Base-by-base conservation (phyloP, 352 stramenopile species). In the Thalassiosira mediterranea region DNA sequence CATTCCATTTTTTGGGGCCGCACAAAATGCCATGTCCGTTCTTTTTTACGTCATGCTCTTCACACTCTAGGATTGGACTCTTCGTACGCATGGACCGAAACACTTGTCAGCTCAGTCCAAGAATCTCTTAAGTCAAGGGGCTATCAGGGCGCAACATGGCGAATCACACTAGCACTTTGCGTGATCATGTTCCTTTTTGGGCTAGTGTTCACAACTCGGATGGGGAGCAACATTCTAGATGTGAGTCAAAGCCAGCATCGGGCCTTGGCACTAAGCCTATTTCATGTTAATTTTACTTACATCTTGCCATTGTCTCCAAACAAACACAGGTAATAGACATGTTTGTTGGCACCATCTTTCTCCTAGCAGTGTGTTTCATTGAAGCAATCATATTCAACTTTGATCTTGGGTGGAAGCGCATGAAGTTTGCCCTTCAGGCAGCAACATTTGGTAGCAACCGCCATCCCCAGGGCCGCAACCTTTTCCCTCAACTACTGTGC, bases 31-130 rank as follows among this genome's bases (percentile, higher is more conserved):
- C 29, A 62, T 62, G 53, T 48, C 3, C 31, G 53, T 62, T 23
- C 28, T 62, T 23, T 62, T 62, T 25, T 62, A 62, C 17, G 53
- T 62, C 21, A 62, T 62, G 53, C 53, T 62, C n/a, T 48, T 62
- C 2, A 62, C 53, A n/a, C n/a, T n/a, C n/a, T 62, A 2, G 53
- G 53, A 28, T 44, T 62, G 31, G 53, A 62, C 17, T 62, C 53
- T 15, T 8, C 3, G 1, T 62, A 62, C n/a, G 53, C 53, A 17
- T 62, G 53, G 53, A 62, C 53, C 8, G 53, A 62, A 62, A 62
- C 53, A 48, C 19, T 62, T 28, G 53, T 62, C 28, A 23, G 15
- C 23, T n/a, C 53, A 62, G 53, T 62, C 8, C 3, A 62, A 8
- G 53, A 62, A 7, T 17, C 5, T 17, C 32, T 62, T 15, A 48